These are phyloP conservation scores for Acacia melanoxylon DNA, from an alignment of 306 rosid genomes.

Conservation along the genomic window DNA sequence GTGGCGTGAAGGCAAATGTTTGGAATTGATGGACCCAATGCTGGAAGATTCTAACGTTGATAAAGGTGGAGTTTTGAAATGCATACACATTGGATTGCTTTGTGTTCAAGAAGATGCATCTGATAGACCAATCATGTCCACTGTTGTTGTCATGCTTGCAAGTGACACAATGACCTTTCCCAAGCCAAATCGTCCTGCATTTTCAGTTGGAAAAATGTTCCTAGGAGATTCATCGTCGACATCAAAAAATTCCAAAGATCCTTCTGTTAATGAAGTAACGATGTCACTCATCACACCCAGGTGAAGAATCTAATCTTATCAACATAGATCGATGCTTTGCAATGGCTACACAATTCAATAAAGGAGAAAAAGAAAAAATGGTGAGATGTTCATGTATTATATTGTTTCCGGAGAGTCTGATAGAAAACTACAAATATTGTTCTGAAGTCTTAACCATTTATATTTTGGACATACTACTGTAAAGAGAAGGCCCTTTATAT, in stretches of 20 bases:
- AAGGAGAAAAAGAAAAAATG: too few relatives aligned
- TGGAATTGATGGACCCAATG: not conserved
- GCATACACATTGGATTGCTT: not conserved
- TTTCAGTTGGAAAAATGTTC: not conserved
- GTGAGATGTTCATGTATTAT: too few relatives aligned
- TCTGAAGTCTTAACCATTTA: too few relatives aligned
- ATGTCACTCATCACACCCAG: not conserved
- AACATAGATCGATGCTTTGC: too few relatives aligned
- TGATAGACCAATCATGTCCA: not conserved
- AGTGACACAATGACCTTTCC: not conserved
- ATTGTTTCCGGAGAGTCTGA: too few relatives aligned
- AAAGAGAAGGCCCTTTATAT: too few relatives aligned
- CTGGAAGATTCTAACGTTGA: not conserved
- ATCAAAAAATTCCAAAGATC: not conserved
- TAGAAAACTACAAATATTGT: too few relatives aligned
- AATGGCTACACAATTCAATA: too few relatives aligned
- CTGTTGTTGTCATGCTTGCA: not conserved
- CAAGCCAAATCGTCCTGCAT: not conserved
- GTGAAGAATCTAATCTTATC: not conserved
- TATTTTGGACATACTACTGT: too few relatives aligned
- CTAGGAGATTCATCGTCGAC: not conserved
- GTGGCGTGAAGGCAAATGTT: not conserved
- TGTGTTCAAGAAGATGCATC: not conserved
- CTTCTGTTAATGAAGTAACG: not conserved
- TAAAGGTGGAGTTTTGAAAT: not conserved